Conservation (phyloP, 176 grass and related monocot species). For the Bonia amplexicaulis region DNA sequence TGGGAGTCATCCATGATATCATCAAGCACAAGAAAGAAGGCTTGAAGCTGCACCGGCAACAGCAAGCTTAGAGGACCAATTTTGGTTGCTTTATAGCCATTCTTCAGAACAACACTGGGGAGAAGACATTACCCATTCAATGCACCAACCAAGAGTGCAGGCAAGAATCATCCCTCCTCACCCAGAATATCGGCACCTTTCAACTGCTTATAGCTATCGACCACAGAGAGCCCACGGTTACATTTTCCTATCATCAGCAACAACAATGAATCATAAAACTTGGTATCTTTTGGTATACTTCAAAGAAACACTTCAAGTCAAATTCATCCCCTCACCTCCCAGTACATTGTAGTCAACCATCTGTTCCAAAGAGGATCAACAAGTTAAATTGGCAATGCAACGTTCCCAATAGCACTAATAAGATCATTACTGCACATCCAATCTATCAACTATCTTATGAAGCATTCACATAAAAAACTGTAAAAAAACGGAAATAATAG, state of each 20-base stretch:
- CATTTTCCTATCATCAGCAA: slow-evolving; percentile 49
- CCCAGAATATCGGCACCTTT: slow-evolving; percentile 47
- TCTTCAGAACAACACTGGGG: neutral
- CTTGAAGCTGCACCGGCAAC: slow-evolving; percentile 68
- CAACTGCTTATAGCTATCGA: slow-evolving; percentile 86
- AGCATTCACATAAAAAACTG: neutral
- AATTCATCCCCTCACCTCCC: slow-evolving; percentile 45
- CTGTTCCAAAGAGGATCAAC: slow-evolving; percentile 21
- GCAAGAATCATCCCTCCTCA: slow-evolving; percentile 73
- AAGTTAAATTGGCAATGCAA: neutral
- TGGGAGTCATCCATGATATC: slow-evolving; percentile 94
- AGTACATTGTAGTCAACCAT: slow-evolving; percentile 79
- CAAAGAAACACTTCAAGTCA: neutral
- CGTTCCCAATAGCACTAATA: neutral
- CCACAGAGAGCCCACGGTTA: slow-evolving; percentile 80
- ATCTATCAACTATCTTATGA: neutral
- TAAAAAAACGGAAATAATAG: neutral
- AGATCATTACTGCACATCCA: neutral
- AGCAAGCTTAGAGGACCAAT: slow-evolving; percentile 11
- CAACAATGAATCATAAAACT: neutral
- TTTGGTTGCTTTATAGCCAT: neutral
- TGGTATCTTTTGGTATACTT: neutral
- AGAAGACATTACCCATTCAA: slow-evolving; percentile 72
- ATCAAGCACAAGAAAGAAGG: slow-evolving; percentile 96
- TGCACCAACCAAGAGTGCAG: slow-evolving; percentile 83